These are phyloP conservation scores for Globisporangium irregulare DNA, from an alignment of 352 stramenopile genomes.

Conservation along the genomic window DNA sequence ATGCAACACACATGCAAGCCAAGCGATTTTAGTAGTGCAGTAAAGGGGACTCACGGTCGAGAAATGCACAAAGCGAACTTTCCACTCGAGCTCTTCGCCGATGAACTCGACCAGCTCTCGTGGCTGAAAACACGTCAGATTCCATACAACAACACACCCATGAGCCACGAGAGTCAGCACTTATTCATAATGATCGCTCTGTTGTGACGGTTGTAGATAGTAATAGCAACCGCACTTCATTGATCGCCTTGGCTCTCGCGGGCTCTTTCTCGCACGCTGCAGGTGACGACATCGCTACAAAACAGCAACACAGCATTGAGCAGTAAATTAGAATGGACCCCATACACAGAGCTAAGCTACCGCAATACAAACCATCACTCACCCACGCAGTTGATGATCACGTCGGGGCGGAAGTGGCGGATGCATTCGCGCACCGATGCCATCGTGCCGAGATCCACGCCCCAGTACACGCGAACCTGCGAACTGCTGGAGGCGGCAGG, in stretches of 20 bases:
- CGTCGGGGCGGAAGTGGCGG: conserved; percentile 31
- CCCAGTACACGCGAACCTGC: conserved; percentile 38
- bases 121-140: conserved; percentile 24
- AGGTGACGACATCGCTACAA: conserved; percentile 51
- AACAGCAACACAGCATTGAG: neutral
- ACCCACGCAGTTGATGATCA: conserved; percentile 66
- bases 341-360: neutral
- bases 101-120: conserved; percentile 32
- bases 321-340: neutral
- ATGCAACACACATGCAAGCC: neutral
- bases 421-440: conserved; percentile 32
- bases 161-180: neutral
- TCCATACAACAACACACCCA: neutral
- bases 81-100: conserved; percentile 17
- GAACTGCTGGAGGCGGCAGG: neutral
- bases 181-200: neutral
- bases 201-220: neutral
- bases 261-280: conserved; percentile 53
- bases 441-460: conserved; percentile 35
- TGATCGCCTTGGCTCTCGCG: conserved; percentile 30
- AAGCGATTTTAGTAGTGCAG: neutral
- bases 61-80: conserved; percentile 52
- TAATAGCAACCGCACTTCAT: conserved; percentile 34
- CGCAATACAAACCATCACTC: neutral
- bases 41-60: conserved; percentile 35